Conservation (phyloP, 108 stramenopile species). For the Fistulifera solaris region DNA sequence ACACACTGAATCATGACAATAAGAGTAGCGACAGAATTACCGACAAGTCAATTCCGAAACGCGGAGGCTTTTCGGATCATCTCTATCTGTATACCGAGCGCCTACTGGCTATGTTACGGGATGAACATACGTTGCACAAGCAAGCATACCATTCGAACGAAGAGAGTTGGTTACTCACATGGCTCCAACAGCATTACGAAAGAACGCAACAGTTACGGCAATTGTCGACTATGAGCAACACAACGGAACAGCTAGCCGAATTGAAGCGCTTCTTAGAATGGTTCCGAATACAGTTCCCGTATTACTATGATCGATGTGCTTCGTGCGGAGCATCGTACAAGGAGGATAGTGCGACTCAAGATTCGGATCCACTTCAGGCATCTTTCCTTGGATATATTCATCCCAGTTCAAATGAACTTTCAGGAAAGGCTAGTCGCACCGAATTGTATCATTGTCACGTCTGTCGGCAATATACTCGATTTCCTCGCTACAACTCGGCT, state of each 20-base stretch:
- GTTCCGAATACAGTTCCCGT: constrained; percentile 49
- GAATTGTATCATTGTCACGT: constrained; percentile 51
- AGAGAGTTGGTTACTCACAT: constrained; percentile 10
- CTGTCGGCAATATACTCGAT: constrained; percentile 41
- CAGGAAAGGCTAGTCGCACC: constrained; percentile 47
- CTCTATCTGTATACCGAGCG: constrained; percentile 39
- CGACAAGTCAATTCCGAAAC: not conserved
- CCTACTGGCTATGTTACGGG: constrained; percentile 36
- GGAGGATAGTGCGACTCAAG: constrained; percentile 16
- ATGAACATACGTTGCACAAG: constrained; percentile 24
- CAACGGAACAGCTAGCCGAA: constrained; percentile 14
- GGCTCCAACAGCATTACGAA: constrained; percentile 49
- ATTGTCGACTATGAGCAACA: not conserved
- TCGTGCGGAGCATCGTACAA: constrained; percentile 44
- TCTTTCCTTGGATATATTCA: constrained; percentile 51
- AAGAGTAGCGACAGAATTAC: not conserved
- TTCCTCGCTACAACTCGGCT: constrained; percentile 55
- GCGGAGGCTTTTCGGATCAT: constrained; percentile 15
- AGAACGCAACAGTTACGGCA: constrained; percentile 23
- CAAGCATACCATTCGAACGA: not conserved
- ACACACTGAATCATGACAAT: too few species aligned
- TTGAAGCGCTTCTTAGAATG: constrained; percentile 40
- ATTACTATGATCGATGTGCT: constrained; percentile 49
- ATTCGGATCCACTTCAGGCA: constrained; percentile 7
- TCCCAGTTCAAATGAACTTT: constrained; percentile 16